Conservation (phyloP, 1,284 basidiomycete species). For the Cutaneotrichosporon arboriforme region DNA sequence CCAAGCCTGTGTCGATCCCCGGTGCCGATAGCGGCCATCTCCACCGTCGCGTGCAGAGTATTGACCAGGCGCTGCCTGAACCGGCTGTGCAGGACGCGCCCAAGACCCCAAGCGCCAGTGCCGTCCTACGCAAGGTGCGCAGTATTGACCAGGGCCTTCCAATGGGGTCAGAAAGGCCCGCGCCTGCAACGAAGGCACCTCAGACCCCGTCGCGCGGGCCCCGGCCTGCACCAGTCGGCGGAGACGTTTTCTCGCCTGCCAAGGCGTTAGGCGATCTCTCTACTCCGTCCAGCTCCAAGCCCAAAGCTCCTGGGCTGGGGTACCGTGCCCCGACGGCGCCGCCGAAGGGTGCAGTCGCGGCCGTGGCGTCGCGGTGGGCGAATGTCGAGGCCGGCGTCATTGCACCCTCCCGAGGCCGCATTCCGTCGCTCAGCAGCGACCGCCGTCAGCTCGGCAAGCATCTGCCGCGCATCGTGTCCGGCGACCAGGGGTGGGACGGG, state of each 20-base stretch:
- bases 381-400: constrained; percentile 2
- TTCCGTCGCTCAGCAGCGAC: constrained; percentile 25
- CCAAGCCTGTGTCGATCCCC: background rate
- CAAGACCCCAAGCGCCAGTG: background rate
- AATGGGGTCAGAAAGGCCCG: background rate
- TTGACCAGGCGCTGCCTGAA: background rate
- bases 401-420: constrained; percentile 6
- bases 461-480: constrained; percentile 47
- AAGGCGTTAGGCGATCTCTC: background rate
- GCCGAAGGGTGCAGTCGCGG: constrained; percentile 15
- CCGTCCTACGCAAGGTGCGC: constrained; percentile 5
- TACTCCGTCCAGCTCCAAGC: background rate
- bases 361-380: constrained; percentile 15
- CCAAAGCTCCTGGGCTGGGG: constrained; percentile 13
- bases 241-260: constrained; percentile 8
- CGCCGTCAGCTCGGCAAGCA: constrained; percentile 45
- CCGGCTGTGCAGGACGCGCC: background rate
- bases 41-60: background rate
- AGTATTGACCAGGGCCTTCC: background rate
- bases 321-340: constrained; percentile 18
- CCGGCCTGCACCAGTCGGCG: background rate
- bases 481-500: constrained; percentile 42
- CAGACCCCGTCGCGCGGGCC: background rate
- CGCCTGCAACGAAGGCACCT: background rate
- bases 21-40: background rate